Percentiles rank a stretch among this genome's conserved stretches.
phyloP scores from a whole-genome alignment of 495 filamentous ascomycete genomes.

The Xylaria castorea region DNA sequence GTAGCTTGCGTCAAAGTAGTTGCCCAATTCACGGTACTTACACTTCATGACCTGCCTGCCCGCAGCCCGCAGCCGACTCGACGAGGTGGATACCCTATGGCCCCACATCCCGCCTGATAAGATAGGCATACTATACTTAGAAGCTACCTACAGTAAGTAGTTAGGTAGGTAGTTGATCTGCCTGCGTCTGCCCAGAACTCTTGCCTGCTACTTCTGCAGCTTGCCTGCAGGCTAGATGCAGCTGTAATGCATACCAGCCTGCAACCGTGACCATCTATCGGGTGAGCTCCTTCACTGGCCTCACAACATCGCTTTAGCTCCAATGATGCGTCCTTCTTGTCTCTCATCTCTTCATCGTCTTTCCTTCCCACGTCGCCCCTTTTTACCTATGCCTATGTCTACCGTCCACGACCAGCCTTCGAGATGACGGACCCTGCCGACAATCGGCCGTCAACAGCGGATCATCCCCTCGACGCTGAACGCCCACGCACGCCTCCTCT shows the following conservation, averaged over 20 bases:
- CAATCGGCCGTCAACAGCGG: conserved; percentile 34
- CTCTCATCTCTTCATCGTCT: conserved; percentile 40
- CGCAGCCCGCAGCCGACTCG: background rate
- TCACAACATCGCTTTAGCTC: conserved; percentile 33
- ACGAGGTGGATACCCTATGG: background rate
- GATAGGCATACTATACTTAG: conserved; percentile 26
- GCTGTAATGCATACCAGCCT: conserved; percentile 20
- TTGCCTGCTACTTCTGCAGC: conserved; percentile 17
- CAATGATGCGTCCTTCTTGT: conserved; percentile 60
- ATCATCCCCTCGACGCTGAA: conserved; percentile 37
- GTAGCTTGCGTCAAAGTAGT: background rate
- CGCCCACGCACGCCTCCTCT: conserved; percentile 41
- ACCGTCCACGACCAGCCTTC: conserved; percentile 27
- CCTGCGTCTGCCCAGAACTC: conserved; percentile 21
- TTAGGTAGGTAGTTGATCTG: background rate
- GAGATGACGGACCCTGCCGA: conserved; percentile 40
- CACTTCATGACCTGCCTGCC: background rate
- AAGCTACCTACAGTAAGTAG: conserved; percentile 10
- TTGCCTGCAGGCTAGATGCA: conserved; percentile 27
- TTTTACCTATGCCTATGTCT: conserved; percentile 35
- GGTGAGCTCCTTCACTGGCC: conserved; percentile 37
- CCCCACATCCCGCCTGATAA: conserved; percentile 35
- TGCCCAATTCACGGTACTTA: background rate
- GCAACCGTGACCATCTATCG: conserved; percentile 32
- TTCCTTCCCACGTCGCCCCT: conserved; percentile 45